phyloP scores from a whole-genome alignment of 1,284 basidiomycete genomes.

The Trichosporon inkin region DNA sequence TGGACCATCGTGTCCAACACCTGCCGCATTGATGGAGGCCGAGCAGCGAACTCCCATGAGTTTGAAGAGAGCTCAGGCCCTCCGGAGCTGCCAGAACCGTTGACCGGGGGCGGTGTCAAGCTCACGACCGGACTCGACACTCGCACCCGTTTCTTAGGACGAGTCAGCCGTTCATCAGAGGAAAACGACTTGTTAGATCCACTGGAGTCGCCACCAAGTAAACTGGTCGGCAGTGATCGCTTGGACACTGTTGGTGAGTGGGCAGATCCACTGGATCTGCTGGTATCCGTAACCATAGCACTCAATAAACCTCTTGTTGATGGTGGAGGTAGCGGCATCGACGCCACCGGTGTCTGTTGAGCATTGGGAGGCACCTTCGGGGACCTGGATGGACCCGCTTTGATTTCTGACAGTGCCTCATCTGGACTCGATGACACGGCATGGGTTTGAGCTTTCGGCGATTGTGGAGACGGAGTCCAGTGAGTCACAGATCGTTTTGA shows the following conservation, averaged over 20 bases:
- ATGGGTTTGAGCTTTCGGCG: not conserved
- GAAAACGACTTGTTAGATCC: not conserved
- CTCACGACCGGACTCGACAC: slow-evolving; percentile 10
- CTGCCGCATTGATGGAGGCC: slow-evolving; percentile 56
- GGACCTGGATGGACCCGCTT: not conserved
- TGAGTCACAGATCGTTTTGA: slow-evolving; percentile 26
- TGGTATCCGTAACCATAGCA: not conserved
- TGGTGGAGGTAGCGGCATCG: not conserved
- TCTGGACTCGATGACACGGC: not conserved
- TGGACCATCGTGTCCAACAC: slow-evolving; percentile 58
- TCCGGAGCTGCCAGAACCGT: not conserved
- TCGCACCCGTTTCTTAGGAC: slow-evolving; percentile 19
- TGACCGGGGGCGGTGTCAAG: not conserved
- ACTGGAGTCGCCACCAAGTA: not conserved
- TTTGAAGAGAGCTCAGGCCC: slow-evolving; percentile 10
- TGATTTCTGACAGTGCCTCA: not conserved
- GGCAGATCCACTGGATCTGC: not conserved
- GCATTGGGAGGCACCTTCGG: slow-evolving; percentile 11
- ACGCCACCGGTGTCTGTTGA: slow-evolving; percentile 4
- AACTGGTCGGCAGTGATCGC: not conserved
- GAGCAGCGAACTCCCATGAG: slow-evolving; percentile 55
- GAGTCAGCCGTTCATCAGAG: not conserved
- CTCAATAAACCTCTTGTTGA: not conserved
- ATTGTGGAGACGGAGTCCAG: slow-evolving; percentile 22
- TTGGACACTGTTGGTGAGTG: not conserved